These are phyloP conservation scores for Metschnikowia colocasiae DNA, from an alignment of 805 yeast genomes.

Conservation along the genomic window DNA sequence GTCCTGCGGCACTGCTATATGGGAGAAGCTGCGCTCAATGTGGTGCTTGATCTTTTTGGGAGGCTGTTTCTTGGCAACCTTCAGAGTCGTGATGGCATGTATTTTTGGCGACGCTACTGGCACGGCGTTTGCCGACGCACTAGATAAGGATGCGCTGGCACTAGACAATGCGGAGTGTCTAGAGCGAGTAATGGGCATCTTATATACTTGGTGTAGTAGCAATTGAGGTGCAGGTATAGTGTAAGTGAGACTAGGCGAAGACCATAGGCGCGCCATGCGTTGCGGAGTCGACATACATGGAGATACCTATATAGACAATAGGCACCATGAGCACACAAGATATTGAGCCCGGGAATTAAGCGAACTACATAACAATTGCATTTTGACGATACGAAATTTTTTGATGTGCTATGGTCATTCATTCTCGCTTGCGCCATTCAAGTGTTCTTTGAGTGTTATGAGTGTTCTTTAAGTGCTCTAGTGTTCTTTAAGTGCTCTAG, in stretches of 20 bases:
- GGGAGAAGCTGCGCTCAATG: conserved; percentile 14
- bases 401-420: too few species aligned
- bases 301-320: background rate
- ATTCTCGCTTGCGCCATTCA: too few species aligned
- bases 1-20: conserved; percentile 13
- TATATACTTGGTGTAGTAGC: background rate
- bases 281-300: background rate
- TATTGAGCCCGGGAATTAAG: background rate
- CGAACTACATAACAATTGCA: background rate
- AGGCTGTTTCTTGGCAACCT: background rate
- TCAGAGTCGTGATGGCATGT: background rate
- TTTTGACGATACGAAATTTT: too few species aligned
- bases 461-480: too few species aligned
- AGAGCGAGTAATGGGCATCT: conserved; percentile 2
- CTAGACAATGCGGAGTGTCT: too few species aligned
- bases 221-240: background rate
- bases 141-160: background rate
- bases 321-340: too few species aligned
- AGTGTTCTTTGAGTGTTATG: too few species aligned
- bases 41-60: conserved; percentile 7
- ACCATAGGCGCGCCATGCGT: background rate
- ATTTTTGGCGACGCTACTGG: background rate
- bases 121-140: background rate
- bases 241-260: background rate
- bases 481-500: too few species aligned